phyloP scores from a whole-genome alignment of 306 rosid species.

The Castanea mollissima region DNA sequence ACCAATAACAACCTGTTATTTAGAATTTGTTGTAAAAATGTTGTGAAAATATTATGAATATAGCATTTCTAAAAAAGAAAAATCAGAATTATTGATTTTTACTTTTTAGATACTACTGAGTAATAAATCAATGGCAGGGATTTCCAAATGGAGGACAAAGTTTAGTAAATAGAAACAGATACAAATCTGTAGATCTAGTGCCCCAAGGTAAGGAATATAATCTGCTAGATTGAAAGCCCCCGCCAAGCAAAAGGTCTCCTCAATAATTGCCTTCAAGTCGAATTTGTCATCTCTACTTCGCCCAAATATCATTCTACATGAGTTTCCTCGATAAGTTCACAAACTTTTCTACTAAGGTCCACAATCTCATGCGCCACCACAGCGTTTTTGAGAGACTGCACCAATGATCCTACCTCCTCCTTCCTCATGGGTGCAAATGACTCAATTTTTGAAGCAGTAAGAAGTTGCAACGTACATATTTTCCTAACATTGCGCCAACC shows the following conservation, averaged over 20 bases:
- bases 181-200: slow-evolving; percentile 28
- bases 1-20: too few relatives aligned
- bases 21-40: too few relatives aligned
- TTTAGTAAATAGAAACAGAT: neutral
- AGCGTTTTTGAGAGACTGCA: neutral
- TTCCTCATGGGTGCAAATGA: slow-evolving; percentile 27
- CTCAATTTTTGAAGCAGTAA: slow-evolving; percentile 23
- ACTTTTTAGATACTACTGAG: too few relatives aligned
- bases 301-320: slow-evolving; percentile 28
- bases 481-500: too few relatives aligned
- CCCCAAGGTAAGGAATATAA: slow-evolving; percentile 25
- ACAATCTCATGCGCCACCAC: slow-evolving; percentile 12
- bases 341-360: neutral
- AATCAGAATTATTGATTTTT: too few relatives aligned
- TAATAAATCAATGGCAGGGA: too few relatives aligned
- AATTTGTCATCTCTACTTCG: slow-evolving; percentile 2
- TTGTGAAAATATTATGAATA: too few relatives aligned
- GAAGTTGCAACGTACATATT: too few relatives aligned
- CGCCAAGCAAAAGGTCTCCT: neutral
- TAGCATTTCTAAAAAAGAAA: too few relatives aligned
- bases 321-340: slow-evolving; percentile 2
- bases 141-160: too few relatives aligned
- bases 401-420: neutral
- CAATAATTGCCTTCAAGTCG: slow-evolving; percentile 5
- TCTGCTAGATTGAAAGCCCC: slow-evolving; percentile 22